A percentile compares a stretch with the other conserved stretches of the same genome.
These are phyloP conservation scores for Elymus sibiricus DNA, from an alignment of 176 grass and related monocot species.

Conservation along the genomic window DNA sequence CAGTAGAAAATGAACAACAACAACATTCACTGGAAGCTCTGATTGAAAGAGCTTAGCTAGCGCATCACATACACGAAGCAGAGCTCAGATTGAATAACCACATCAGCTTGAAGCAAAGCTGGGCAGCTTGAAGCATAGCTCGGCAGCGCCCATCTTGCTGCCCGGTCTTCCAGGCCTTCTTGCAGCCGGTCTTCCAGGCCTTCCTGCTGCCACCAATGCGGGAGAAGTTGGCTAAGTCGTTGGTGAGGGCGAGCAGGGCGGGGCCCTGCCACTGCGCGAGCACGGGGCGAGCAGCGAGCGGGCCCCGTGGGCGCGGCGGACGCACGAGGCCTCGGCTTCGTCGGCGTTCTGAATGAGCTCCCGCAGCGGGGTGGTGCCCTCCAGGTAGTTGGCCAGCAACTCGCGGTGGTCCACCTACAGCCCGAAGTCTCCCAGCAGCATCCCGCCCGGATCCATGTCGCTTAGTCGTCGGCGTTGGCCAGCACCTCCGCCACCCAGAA, in stretches of 20 bases:
- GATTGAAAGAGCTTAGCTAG: too few species aligned
- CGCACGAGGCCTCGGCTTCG: conserved; percentile 67
- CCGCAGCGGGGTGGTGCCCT: conserved; percentile 78
- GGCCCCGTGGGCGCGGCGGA: conserved; percentile 52
- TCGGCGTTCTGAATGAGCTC: conserved; percentile 93
- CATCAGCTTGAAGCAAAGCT: background rate
- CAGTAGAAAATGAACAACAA: background rate
- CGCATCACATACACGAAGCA: too few species aligned
- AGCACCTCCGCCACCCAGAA: too few species aligned
- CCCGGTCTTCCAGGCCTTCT: too few species aligned
- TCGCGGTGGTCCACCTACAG: too few species aligned
- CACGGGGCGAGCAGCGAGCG: conserved; percentile 58
- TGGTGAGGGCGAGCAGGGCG: conserved; percentile 74
- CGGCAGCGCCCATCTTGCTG: too few species aligned
- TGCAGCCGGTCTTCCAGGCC: too few species aligned
- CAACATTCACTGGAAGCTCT: background rate
- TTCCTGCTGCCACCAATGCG: too few species aligned
- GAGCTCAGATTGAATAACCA: background rate
- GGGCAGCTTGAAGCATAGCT: background rate
- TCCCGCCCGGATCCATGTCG: conserved; percentile 6
- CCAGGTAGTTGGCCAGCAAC: background rate
- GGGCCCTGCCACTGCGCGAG: conserved; percentile 92
- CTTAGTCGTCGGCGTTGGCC: too few species aligned
- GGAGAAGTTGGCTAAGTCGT: conserved; percentile 7
- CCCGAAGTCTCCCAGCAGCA: conserved; percentile 26